Conservation (phyloP, 805 yeast species). For the Scheffersomyces amazonensis region DNA sequence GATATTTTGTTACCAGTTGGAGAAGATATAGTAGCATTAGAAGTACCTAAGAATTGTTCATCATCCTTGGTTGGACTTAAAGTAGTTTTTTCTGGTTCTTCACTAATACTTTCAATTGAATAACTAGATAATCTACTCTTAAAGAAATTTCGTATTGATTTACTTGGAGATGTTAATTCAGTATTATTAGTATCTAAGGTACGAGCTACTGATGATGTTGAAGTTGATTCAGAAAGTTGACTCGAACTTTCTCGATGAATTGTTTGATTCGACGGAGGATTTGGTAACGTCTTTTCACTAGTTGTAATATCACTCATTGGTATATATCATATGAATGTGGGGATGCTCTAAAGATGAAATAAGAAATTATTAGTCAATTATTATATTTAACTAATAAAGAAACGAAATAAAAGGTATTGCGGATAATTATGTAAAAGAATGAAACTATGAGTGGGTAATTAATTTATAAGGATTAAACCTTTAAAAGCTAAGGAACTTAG, state of each 20-base stretch:
- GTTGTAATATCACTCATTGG: too few relatives aligned
- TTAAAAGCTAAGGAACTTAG: too few relatives aligned
- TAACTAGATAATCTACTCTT: conserved; percentile 18
- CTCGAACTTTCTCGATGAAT: background rate
- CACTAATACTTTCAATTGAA: conserved; percentile 21
- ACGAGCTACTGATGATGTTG: background rate
- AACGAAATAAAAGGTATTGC: too few relatives aligned
- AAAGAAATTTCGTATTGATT: conserved; percentile 22
- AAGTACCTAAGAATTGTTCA: conserved; percentile 1
- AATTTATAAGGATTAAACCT: too few relatives aligned
- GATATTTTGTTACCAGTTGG: conserved; percentile 4
- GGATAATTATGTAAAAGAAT: too few relatives aligned
- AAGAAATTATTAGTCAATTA: too few relatives aligned
- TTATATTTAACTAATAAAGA: too few relatives aligned
- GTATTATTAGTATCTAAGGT: background rate
- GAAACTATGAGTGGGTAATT: too few relatives aligned
- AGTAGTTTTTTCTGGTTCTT: conserved; percentile 13
- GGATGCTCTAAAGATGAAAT: too few relatives aligned
- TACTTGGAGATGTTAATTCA: conserved; percentile 23
- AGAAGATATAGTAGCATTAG: conserved; percentile 2
- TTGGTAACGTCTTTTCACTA: too few relatives aligned
- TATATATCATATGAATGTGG: too few relatives aligned
- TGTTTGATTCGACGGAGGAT: background rate
- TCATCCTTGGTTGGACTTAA: background rate
- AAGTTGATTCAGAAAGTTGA: background rate